Conservation (phyloP, 106 monocot species). For the Dendrobium chrysotoxum region DNA sequence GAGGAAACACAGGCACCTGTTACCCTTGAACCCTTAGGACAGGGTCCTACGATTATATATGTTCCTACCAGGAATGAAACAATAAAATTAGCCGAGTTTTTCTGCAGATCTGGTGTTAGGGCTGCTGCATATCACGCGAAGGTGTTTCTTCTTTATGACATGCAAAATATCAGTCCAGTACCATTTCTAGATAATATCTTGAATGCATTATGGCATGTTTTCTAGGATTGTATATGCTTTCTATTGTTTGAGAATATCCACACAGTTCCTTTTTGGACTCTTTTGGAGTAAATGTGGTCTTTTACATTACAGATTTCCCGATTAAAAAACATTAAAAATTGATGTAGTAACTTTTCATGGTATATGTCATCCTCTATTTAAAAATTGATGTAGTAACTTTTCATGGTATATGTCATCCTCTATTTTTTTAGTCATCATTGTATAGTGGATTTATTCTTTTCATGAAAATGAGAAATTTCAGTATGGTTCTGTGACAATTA, state of each 20-base stretch:
- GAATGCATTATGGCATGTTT: neutral
- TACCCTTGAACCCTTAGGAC: conserved; percentile 24
- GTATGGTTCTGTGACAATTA: too few species aligned
- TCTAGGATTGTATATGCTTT: neutral
- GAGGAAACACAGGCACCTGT: conserved; percentile 16
- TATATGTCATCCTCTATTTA: neutral
- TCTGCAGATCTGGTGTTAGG: conserved; percentile 70
- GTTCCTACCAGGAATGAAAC: conserved; percentile 95
- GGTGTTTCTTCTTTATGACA: conserved; percentile 24
- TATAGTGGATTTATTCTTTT: neutral
- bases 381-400: neutral
- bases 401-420: neutral
- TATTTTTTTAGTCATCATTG: neutral
- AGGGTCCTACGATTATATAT: conserved; percentile 89
- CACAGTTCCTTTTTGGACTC: neutral
- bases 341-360: neutral
- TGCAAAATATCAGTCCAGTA: too few species aligned
- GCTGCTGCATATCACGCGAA: conserved; percentile 96
- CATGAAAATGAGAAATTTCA: too few species aligned
- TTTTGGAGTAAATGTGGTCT: neutral
- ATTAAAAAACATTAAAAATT: neutral
- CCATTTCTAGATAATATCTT: neutral
- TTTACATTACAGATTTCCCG: neutral
- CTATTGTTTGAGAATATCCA: neutral
- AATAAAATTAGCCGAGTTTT: conserved; percentile 42